Conservation (phyloP, 352 stramenopile species). For the Globisporangium middletonii region DNA sequence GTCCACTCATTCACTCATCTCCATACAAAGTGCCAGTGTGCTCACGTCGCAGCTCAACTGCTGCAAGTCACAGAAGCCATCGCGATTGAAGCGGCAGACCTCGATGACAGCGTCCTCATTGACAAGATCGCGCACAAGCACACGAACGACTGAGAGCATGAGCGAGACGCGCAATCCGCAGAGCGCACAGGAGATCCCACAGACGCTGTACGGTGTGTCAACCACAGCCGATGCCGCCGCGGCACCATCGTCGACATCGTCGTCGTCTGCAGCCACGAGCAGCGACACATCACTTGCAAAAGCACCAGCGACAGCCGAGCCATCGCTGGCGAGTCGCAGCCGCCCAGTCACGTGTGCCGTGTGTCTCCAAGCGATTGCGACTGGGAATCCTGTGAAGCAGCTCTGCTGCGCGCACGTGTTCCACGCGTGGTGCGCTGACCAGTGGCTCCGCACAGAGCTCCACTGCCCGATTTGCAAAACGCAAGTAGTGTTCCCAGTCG, state of each 20-base stretch:
- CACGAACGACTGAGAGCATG: background rate
- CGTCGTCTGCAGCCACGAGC: background rate
- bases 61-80: background rate
- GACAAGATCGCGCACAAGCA: background rate
- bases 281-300: background rate
- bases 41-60: background rate
- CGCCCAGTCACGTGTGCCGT: conserved; percentile 24
- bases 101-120: background rate
- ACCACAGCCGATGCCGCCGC: background rate
- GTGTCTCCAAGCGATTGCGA: conserved; percentile 27
- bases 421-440: conserved; percentile 53
- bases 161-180: conserved; percentile 1
- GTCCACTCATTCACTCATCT: background rate
- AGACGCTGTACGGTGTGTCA: conserved; percentile 4
- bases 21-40: background rate
- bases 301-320: background rate
- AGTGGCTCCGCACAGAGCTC: conserved; percentile 34
- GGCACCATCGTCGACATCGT: background rate
- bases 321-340: conserved; percentile 10
- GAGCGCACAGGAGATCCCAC: conserved; percentile 11
- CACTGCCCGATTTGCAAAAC: conserved; percentile 51
- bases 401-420: conserved; percentile 56
- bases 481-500: conserved; percentile 55
- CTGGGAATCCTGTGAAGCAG: conserved; percentile 41
- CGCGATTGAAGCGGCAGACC: background rate